A percentile compares a stretch with the other conserved stretches of the same genome.
These are phyloP conservation scores for Nicotiana attenuata DNA, from an alignment of 257 asterid species.

Conservation along the genomic window DNA sequence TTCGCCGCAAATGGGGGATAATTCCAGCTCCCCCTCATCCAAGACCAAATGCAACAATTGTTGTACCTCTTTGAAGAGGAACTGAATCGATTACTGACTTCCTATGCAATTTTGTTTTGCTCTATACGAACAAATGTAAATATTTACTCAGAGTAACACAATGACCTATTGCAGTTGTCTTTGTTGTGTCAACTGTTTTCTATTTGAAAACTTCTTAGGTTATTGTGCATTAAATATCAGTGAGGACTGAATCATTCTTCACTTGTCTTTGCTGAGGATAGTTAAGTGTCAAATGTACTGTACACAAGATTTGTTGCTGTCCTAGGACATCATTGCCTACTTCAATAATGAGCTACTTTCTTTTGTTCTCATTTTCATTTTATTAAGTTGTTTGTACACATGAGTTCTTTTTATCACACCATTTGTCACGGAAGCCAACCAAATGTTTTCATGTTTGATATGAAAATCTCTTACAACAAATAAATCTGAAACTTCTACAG, in stretches of 20 bases:
- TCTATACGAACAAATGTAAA: not conserved
- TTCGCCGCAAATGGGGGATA: slow-evolving; percentile 76
- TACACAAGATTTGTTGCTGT: too few species aligned
- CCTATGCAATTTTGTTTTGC: not conserved
- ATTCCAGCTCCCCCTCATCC: slow-evolving; percentile 65
- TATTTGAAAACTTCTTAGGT: not conserved
- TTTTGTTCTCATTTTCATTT: not conserved
- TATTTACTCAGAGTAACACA: not conserved
- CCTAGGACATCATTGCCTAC: too few species aligned
- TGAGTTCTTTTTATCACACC: not conserved
- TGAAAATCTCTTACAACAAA: not conserved
- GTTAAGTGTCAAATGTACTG: too few species aligned
- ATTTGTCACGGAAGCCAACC: not conserved
- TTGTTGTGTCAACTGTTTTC: too few species aligned
- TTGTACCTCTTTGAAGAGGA: slow-evolving; percentile 20
- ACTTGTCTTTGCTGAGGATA: too few species aligned
- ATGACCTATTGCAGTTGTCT: too few species aligned
- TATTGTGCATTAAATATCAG: not conserved
- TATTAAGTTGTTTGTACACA: not conserved
- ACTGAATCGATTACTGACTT: not conserved
- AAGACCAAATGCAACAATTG: slow-evolving; percentile 11
- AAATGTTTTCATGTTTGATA: not conserved
- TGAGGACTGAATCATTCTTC: too few species aligned
- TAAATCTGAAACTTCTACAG: not conserved
- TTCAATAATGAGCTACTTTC: not conserved